These are phyloP conservation scores for Saccharomyces paradoxus DNA, from an alignment of 805 yeast species.

Conservation along the genomic window DNA sequence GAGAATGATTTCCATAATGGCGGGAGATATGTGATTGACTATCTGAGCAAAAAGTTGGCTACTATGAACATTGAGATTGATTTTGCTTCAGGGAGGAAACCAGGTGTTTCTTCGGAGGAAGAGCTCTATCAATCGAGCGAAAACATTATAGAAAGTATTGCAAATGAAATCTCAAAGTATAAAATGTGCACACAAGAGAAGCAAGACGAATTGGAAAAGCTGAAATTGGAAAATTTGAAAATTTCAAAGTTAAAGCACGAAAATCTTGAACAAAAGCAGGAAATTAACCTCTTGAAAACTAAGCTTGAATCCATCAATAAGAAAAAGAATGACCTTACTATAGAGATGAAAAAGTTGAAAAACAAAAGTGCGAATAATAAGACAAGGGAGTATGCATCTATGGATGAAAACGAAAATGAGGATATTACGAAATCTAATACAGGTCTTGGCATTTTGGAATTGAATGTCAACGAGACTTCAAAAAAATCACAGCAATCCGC, in stretches of 20 bases:
- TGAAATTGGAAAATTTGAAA: not conserved
- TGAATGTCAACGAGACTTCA: not conserved
- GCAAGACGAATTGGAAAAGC: not conserved
- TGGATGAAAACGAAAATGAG: not conserved
- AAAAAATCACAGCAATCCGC: not conserved
- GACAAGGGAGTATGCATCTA: not conserved
- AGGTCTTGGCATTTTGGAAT: not conserved
- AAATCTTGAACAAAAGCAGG: not conserved
- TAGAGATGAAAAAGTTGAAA: not conserved
- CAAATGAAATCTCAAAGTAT: not conserved
- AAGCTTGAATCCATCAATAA: not conserved
- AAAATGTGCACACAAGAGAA: not conserved
- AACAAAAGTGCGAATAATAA: not conserved
- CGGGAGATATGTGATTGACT: not conserved
- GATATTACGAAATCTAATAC: not conserved
- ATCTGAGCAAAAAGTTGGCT: not conserved
- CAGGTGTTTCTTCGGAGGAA: slow-evolving; percentile 2
- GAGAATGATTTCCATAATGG: not conserved
- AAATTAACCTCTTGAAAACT: not conserved
- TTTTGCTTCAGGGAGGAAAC: slow-evolving; percentile 3
- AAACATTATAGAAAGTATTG: not conserved
- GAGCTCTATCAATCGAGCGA: not conserved
- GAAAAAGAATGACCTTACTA: not conserved
- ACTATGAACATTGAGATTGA: slow-evolving; percentile 2
- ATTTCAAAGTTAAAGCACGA: not conserved